Evolutionary conservation across 2,329 filamentous ascomycete genomes (phyloP), one percentile per base, ranked within the genome.

Genomic region (Aspergillus oerlinghausenensis): DNA sequence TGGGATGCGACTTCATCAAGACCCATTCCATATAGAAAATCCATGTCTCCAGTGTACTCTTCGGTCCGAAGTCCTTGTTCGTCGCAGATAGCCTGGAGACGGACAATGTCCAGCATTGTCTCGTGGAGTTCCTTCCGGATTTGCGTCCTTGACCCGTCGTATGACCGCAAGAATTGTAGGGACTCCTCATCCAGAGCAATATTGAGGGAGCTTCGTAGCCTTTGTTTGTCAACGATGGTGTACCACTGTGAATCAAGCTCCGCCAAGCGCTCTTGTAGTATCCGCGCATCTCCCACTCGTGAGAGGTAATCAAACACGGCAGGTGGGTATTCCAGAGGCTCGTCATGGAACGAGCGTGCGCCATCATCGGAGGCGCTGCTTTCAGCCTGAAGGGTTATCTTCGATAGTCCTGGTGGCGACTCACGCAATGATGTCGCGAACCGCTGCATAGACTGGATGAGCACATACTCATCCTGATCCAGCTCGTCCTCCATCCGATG

Each of bases 401-500:
- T 42, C 25, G 10, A 28, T 3, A 50, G 29, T 14, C 47, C 38
- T 2, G 47, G 42, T 4, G 56, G 45, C 11, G 42, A 35, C 1
- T 48, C 52, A 21, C 28, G 32, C 14, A 64, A 49, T 1, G 53
- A 47, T 7, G 29, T 38, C 14, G 57, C 55, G 10, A 70, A 56
- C n/a, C 32, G 59, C 49, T 55, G 60, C 52, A 60, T 65, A 40
- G 55, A 59, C 29, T 61, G 55, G 19, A 56, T 55, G n/a, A 72
- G 59, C 14, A 51, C 35, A 32, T 61, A 65, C 47, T 72, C 68
- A n/a, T 65, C 55, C n/a, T 57, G 55, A 45, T 63, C 63, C 35
- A 71, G 51, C n/a, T 63, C 57, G 21, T 67, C 63, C 52, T 72
- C 69, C 3, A 60, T 52, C n/a, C 62, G 42, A 25, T 66, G 56